Base-by-base conservation (phyloP, 2,329 filamentous ascomycete species). In the Talaromyces sp. region DNA sequence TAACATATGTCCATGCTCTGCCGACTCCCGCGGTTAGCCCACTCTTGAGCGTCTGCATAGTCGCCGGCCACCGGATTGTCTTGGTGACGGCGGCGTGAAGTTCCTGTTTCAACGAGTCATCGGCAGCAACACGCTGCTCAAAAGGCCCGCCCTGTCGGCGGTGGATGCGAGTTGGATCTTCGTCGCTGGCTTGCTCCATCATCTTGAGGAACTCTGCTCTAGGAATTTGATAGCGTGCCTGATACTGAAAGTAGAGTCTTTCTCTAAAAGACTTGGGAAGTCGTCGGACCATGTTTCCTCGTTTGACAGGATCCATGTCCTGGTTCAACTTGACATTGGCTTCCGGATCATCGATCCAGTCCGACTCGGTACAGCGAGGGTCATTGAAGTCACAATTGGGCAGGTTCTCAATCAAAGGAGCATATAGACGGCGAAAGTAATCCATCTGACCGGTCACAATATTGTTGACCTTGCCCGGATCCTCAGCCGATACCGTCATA, bases 261-360 rank as follows among this genome's bases (percentile, higher is more conserved):
- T 89, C 86, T 41, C 95, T 86, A 82, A 99, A 98, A 6, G 87
- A 83, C 68, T 89, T 89, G 4, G 95, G 95, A 11, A 99, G 80
- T 13, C 95, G 88, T 5, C 95, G 87, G 10, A 99, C 93, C 91
- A 99, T 99, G 75, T 99, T 99, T 19, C 90, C 91, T 60, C 95
- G 87, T 70, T 90, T 92, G 61, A 90, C 78, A 0, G 93, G 90
- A 68, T 96, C 90, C 92, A 98, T 96, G 69, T 98, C 92, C 75
- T 99, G 95, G 49, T 83, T 81, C 21, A 99, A 80, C 17, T 79
- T 82, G 66, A 90, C 82, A 65, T 95, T 86, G 27, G 85, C 80
- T 13, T 81, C 76, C 0, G 83, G 77, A 65, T 89, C 85, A 56
- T 84, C 82, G 58, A 86, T 80, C 87, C 89, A 91, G 64, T 84